These are phyloP conservation scores for Epicoccum sorghinum DNA, from an alignment of 2,329 filamentous ascomycete genomes.

Conservation along the genomic window DNA sequence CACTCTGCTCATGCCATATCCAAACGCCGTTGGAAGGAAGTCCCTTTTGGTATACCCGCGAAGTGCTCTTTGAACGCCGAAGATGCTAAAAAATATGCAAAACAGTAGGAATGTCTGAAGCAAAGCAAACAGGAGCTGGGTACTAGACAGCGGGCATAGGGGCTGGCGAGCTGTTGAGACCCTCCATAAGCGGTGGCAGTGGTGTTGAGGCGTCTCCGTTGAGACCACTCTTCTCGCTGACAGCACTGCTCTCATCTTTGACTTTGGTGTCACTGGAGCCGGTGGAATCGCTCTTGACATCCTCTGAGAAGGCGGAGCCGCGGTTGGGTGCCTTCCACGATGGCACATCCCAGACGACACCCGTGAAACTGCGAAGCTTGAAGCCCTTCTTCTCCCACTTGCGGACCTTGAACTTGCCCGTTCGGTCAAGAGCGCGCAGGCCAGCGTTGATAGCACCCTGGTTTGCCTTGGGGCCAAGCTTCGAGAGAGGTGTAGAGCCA, in stretches of 20 bases:
- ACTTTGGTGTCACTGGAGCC: conserved; percentile 63
- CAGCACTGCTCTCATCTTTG: conserved; percentile 63
- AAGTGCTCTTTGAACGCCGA: conserved; percentile 32
- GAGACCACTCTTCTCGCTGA: conserved; percentile 67
- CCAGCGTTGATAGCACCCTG: conserved; percentile 97
- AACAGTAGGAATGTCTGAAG: conserved; percentile 2
- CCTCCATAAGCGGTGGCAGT: conserved; percentile 50
- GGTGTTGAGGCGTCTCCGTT: conserved; percentile 55
- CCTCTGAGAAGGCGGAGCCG: conserved; percentile 62
- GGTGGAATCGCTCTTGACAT: conserved; percentile 62
- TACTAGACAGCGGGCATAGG: conserved; percentile 41
- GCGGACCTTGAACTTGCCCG: conserved; percentile 82
- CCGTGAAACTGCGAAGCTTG: conserved; percentile 89
- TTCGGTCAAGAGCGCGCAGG: conserved; percentile 89
- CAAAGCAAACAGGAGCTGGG: conserved; percentile 11
- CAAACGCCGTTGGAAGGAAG: conserved; percentile 23
- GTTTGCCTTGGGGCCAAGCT: conserved; percentile 94
- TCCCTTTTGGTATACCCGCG: conserved; percentile 28
- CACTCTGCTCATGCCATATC: conserved; percentile 15
- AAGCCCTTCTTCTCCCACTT: conserved; percentile 88
- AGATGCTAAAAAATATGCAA: conserved; percentile 28
- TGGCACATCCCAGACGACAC: conserved; percentile 78
- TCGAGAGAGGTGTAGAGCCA: conserved; percentile 64
- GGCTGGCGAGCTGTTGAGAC: conserved; percentile 59
- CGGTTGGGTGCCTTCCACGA: conserved; percentile 81